Evolutionary conservation across 1,284 basidiomycete genomes (phyloP).

Genomic region (Microbotryum intermedium): DNA sequence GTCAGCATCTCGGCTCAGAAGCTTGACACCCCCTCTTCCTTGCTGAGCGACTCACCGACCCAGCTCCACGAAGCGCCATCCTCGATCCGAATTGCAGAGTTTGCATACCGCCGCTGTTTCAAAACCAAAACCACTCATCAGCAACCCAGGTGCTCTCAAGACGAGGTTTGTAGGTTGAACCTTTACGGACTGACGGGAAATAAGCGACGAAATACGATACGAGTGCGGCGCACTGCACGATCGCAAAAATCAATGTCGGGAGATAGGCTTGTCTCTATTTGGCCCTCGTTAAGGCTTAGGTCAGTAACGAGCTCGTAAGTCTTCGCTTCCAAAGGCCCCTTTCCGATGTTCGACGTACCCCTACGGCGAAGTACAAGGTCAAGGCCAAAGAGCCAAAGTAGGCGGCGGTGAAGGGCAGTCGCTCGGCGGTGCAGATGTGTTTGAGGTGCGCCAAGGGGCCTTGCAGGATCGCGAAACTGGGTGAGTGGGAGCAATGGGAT

Average conservation of each 20-base stretch:
- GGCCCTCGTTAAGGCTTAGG: neutral
- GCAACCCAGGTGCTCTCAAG: neutral
- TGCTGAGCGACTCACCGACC: conserved; percentile 11
- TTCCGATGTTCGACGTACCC: conserved; percentile 47
- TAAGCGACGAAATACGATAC: conserved; percentile 80
- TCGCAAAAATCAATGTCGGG: conserved; percentile 69
- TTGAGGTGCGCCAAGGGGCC: conserved; percentile 55
- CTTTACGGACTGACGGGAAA: conserved; percentile 39
- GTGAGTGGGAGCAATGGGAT: neutral
- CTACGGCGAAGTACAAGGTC: conserved; percentile 81
- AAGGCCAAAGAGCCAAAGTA: conserved; percentile 73
- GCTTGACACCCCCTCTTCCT: too few relatives aligned
- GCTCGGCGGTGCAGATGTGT: conserved; percentile 73
- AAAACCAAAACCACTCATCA: neutral
- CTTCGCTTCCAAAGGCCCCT: neutral
- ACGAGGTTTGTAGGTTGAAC: neutral
- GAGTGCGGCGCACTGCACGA: conserved; percentile 68
- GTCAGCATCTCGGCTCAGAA: too few relatives aligned
- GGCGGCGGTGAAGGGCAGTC: conserved; percentile 75
- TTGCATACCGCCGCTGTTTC: conserved; percentile 21
- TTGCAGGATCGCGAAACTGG: conserved; percentile 34
- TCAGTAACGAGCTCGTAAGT: neutral
- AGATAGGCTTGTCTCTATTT: conserved; percentile 66
- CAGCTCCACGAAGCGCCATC: conserved; percentile 24
- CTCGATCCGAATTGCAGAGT: conserved; percentile 23